Evolutionary conservation across 768 basidiomycete species (phyloP), one percentile per base, ranked within the genome.

Genomic region (Pleurotus giganteus): DNA sequence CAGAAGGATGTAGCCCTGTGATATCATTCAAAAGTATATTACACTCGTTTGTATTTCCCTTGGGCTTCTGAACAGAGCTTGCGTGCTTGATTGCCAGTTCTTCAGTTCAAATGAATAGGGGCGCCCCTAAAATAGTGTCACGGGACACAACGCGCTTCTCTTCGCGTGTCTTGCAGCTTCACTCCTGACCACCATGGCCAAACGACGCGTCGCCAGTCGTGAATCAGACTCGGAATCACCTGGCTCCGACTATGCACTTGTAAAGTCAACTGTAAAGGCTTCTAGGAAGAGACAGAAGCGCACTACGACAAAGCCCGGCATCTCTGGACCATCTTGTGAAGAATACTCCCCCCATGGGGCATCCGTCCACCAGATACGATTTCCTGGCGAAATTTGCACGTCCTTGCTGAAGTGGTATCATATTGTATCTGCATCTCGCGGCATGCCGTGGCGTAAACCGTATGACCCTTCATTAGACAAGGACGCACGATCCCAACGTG

Each of bases 401-500:
- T 76, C 81, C 8, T 71, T 91, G n/a, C 57, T 81, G 28, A 56
- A 64, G 47, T 98, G 94, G 94, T 98, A 86, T 64, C 76, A 78
- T 31, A 71, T 68, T 12, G 89, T 88, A 11, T 84, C 83, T 56
- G 76, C 81, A 34, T 71, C 70, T 19, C 81, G 94, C 42, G 83
- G 84, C 31, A 97, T 98, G 94, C 95, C 94, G 0, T 97, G 94
- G 95, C 78, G 94, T 52, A 93, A 89, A 66, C 76, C 78, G 8
- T 89, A 81, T 61, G 75, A 88, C 64, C 73, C 78, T 4, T 72
- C 73, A 13, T 66, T 84, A 59, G 77, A 66, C 39, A 63, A 66
- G 3, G 83, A 84, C 34, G 84, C 82, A 52, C 85, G 85, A 53
- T 82, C 86, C 1, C 94, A 97, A 68, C 74, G 93, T 45, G 95